Conservation (phyloP, 2,329 filamentous ascomycete genomes). For the Pyrenophora tritici-repentis region DNA sequence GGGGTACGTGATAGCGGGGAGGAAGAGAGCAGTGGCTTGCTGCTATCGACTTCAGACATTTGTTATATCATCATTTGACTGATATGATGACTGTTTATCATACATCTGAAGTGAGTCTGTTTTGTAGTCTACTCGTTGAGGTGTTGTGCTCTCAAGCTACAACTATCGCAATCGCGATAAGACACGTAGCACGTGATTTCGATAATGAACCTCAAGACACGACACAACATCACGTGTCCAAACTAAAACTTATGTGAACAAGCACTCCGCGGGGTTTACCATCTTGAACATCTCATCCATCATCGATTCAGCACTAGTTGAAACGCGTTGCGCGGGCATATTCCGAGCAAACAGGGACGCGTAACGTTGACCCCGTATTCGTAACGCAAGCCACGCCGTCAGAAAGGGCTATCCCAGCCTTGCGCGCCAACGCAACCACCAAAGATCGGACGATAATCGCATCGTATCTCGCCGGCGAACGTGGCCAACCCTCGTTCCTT, state of each 20-base stretch:
- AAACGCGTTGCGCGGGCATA: not conserved
- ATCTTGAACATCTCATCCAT: not conserved
- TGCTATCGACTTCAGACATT: constrained; percentile 2
- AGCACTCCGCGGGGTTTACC: too few species aligned
- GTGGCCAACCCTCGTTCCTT: not conserved
- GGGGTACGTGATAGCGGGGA: constrained; percentile 10
- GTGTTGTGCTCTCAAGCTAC: too few species aligned
- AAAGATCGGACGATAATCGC: not conserved
- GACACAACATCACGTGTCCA: too few species aligned
- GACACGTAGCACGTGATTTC: too few species aligned
- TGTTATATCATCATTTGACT: too few species aligned
- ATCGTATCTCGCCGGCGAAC: not conserved
- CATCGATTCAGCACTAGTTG: not conserved
- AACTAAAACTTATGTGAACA: too few species aligned
- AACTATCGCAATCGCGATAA: too few species aligned
- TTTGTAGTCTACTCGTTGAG: too few species aligned
- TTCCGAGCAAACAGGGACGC: not conserved
- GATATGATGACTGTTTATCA: too few species aligned
- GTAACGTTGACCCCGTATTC: not conserved
- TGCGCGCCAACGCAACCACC: constrained; percentile 5
- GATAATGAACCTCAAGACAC: too few species aligned
- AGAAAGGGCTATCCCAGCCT: constrained; percentile 4
- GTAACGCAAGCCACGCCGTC: too few species aligned
- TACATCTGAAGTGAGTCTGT: too few species aligned
- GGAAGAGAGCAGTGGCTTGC: constrained; percentile 10